phyloP scores from a whole-genome alignment of 164 flowering plant genomes.

The Vitis rotundifolia region DNA sequence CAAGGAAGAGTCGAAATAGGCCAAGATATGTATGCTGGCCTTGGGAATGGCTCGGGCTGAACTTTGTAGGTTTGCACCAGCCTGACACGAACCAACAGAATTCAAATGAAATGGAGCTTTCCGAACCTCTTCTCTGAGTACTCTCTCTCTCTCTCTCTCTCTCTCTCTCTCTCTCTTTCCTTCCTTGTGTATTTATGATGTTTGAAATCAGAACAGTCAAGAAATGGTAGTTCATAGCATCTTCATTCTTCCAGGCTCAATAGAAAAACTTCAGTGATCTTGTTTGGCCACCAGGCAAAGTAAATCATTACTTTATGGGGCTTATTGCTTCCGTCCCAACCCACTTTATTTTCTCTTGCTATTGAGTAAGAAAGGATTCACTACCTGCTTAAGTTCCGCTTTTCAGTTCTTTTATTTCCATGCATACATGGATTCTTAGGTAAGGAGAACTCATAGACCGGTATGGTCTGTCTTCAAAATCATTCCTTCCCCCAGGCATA shows the following conservation, averaged over 20 bases:
- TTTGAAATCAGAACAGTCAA: conserved; percentile 4
- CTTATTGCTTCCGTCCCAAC: background rate
- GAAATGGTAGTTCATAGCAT: conserved; percentile 5
- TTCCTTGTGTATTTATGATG: conserved; percentile 13
- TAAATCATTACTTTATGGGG: background rate
- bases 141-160: conserved; percentile 28
- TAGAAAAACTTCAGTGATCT: background rate
- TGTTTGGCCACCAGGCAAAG: background rate
- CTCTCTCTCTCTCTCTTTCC: background rate
- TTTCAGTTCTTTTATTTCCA: too few species aligned
- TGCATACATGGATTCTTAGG: too few species aligned
- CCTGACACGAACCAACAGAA: conserved; percentile 40
- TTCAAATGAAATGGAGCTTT: conserved; percentile 96
- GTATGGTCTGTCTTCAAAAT: too few species aligned
- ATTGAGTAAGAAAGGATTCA: too few species aligned
- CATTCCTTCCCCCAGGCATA: too few species aligned
- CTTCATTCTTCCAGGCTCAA: conserved; percentile 1
- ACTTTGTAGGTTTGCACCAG: conserved; percentile 55
- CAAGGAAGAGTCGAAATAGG: conserved; percentile 29
- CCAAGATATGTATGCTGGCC: conserved; percentile 94
- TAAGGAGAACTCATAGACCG: too few species aligned
- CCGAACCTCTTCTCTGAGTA: conserved; percentile 80
- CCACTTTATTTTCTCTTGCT: too few species aligned
- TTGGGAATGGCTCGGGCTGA: conserved; percentile 92
- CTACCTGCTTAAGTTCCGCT: too few species aligned